These are phyloP conservation scores for Annulohypoxylon maeteangense DNA, from an alignment of 495 filamentous ascomycete genomes.

Conservation along the genomic window DNA sequence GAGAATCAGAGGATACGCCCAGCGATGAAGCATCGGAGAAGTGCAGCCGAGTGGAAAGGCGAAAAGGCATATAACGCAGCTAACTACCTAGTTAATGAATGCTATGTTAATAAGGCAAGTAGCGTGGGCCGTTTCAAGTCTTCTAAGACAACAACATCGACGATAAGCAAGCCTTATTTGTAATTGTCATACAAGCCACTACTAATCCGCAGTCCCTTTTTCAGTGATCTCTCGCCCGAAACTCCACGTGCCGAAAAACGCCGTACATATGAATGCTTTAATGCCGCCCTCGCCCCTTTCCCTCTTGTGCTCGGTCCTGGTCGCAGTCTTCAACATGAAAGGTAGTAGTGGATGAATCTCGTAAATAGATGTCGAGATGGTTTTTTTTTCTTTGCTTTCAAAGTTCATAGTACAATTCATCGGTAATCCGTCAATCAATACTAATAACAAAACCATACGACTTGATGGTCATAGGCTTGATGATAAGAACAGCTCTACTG, in stretches of 20 bases:
- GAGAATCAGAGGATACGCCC: background rate
- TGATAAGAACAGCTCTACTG: background rate
- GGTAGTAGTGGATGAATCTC: constrained; percentile 21
- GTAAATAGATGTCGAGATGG: constrained; percentile 26
- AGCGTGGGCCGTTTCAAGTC: constrained; percentile 32
- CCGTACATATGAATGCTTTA: constrained; percentile 44
- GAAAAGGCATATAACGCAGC: constrained; percentile 22
- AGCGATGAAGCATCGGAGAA: background rate
- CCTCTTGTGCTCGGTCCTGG: constrained; percentile 26
- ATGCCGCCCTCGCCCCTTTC: constrained; percentile 34
- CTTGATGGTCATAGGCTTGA: background rate
- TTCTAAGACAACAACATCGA: constrained; percentile 30
- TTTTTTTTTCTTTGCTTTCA: constrained; percentile 16
- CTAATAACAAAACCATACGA: background rate
- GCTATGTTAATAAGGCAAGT: constrained; percentile 34
- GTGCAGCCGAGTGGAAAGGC: background rate
- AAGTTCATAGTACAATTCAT: constrained; percentile 34
- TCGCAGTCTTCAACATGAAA: constrained; percentile 40
- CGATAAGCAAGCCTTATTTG: constrained; percentile 29
- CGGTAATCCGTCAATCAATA: constrained; percentile 9
- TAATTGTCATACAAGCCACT: constrained; percentile 36
- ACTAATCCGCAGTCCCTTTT: constrained; percentile 35
- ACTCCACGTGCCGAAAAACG: constrained; percentile 39
- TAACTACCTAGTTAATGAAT: constrained; percentile 37
- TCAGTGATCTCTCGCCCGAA: constrained; percentile 28